A percentile compares a stretch with the other conserved stretches of the same genome.
These are phyloP conservation scores for Diphasiastrum complanatum DNA, from an alignment of 83 land plant species.

Conservation along the genomic window DNA sequence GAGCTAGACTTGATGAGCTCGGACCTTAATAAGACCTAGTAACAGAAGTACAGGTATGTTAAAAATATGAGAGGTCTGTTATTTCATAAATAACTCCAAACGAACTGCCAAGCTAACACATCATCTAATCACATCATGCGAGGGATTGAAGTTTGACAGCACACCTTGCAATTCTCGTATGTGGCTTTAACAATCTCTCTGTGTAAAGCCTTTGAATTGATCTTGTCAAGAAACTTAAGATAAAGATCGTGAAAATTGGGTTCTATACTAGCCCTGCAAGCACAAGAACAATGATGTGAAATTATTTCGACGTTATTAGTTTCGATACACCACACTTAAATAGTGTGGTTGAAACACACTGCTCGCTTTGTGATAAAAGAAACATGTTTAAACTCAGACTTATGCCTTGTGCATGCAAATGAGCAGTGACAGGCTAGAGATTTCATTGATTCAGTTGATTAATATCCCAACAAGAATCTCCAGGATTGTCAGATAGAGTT, in stretches of 20 bases:
- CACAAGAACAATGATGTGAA: background rate
- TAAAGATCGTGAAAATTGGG: slow-evolving; percentile 92
- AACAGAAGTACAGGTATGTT: background rate
- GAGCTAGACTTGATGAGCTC: slow-evolving; percentile 96
- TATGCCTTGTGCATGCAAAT: too few relatives aligned
- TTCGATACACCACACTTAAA: slow-evolving; percentile 1
- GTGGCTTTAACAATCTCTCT: slow-evolving; percentile 83
- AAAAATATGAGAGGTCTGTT: background rate
- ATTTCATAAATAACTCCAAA: background rate
- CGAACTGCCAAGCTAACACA: background rate
- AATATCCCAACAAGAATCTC: too few relatives aligned
- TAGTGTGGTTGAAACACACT: too few relatives aligned
- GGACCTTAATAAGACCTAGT: slow-evolving; percentile 84
- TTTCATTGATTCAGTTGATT: too few relatives aligned
- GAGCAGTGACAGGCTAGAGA: too few relatives aligned
- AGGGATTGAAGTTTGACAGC: background rate
- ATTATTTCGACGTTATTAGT: background rate
- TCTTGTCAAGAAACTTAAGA: slow-evolving; percentile 85
- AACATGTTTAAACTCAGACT: too few relatives aligned
- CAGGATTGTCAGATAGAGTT: too few relatives aligned
- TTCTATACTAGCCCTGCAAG: slow-evolving; percentile 94
- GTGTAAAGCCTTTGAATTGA: slow-evolving; percentile 60
- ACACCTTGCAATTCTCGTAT: slow-evolving; percentile 97
- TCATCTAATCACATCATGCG: too few relatives aligned
- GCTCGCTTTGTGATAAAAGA: too few relatives aligned